Conservation (phyloP, 345 rosid species). For the Moricandia arvensis region DNA sequence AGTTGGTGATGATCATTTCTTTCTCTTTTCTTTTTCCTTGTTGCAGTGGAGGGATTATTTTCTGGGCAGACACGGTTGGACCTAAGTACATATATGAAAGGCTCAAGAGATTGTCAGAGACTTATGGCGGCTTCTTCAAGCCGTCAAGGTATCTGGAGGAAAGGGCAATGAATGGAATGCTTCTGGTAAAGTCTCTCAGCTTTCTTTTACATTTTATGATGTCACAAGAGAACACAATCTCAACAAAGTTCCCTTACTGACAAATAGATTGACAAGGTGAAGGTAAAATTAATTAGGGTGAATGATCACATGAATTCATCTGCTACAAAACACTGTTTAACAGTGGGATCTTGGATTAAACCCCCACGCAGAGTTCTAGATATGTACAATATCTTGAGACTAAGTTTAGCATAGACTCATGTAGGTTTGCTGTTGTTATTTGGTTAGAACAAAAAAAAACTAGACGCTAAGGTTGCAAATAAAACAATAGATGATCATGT, state of each 20-base stretch:
- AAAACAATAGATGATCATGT: neutral
- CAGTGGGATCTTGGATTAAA: neutral
- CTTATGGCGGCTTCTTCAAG: conserved; percentile 65
- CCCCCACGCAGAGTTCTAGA: neutral
- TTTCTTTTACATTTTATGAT: conserved; percentile 2
- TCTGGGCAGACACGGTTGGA: conserved; percentile 85
- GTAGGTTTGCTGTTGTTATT: neutral
- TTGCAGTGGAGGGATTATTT: conserved; percentile 85
- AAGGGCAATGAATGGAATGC: conserved; percentile 71
- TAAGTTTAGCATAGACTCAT: neutral
- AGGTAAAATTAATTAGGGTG: neutral
- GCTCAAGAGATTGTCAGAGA: conserved; percentile 69
- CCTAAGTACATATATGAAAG: conserved; percentile 56
- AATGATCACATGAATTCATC: neutral
- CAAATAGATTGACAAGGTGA: neutral
- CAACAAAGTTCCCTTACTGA: conserved; percentile 2
- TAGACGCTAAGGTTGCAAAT: neutral
- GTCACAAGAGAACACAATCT: neutral
- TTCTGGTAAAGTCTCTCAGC: conserved; percentile 52
- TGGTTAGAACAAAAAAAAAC: neutral
- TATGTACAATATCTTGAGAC: neutral
- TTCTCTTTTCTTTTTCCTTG: neutral
- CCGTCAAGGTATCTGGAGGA: conserved; percentile 87
- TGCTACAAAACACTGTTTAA: neutral
- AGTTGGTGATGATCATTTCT: conserved; percentile 4